Base-by-base conservation (phyloP, 2,329 filamentous ascomycete genomes). In the Monilinia aucupariae region DNA sequence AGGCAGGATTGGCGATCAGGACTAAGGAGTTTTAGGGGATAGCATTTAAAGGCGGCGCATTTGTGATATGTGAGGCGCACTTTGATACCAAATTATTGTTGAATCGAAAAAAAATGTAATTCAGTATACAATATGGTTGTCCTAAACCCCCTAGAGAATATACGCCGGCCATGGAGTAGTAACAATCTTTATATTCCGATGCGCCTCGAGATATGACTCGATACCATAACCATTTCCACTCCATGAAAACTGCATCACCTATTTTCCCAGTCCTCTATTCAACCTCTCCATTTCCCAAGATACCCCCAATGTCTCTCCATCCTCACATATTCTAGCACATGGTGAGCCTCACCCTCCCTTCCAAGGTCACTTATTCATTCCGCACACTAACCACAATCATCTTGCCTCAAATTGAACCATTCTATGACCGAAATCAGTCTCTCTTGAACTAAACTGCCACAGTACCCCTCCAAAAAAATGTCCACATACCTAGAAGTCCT, bases 391-490 rank as follows among this genome's bases (percentile, higher is more conserved):
- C 3, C 9, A 25, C 20, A 50, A 67, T 82, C 77, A 97, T 78
- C 93, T 85, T 59, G 94, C 94, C 81, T 99, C 92, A 73, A 99
- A 97, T 79, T 99, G 94, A 59, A 97, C 92, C 92, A 97, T 97
- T 74, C 93, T 96, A 70, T 62, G 53, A 27, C 61, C 27, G 27
- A 62, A 75, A 62, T 47, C 34, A 41, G 41, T 50, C n/a, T 48
- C 53, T 59, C 60, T 61, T 47, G 45, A 12, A 43, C 7, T 34
- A 20, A 22, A 6, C 22, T 22, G 5, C 39, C 4, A n/a, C 17
- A 22, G 27, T 17, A 13, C 12, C 22, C 30, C 15, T 12, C 20
- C 45, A 41, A 17, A 41, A 17, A 34, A 32, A 37, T 32, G 8
- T 41, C 61, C 88, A 77, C 76, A 97, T 94, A 94, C 86, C 82